phyloP scores from a whole-genome alignment of 2,329 filamentous ascomycete genomes.

The Allantophomopsis cytisporea region DNA sequence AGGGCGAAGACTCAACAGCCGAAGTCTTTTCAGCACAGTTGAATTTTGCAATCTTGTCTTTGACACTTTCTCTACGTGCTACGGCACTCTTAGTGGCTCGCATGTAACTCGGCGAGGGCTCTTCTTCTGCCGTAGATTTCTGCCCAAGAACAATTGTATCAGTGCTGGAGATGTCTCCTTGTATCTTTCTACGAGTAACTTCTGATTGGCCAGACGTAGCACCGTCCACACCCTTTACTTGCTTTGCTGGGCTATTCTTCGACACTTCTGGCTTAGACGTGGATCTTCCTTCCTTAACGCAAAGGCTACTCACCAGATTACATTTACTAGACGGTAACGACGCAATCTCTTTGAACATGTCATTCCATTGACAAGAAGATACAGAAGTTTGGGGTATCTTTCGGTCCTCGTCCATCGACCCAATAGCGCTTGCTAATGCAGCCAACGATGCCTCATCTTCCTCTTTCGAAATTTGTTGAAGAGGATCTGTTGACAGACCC shows the following conservation, averaged over 20 bases:
- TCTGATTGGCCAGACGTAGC: not conserved
- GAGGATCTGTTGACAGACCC: conserved; percentile 7
- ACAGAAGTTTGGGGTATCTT: not conserved
- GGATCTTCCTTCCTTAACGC: not conserved
- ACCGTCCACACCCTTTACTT: too few relatives aligned
- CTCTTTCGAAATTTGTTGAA: conserved; percentile 10
- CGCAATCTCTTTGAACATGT: not conserved
- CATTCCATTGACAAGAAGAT: not conserved
- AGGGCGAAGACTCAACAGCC: conserved; percentile 10
- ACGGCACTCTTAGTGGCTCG: too few relatives aligned
- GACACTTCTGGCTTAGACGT: not conserved
- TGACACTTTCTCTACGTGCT: conserved; percentile 1
- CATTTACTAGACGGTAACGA: too few relatives aligned
- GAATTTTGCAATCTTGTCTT: not conserved
- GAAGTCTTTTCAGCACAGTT: conserved; percentile 11
- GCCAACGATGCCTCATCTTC: conserved; percentile 14
- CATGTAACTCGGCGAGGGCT: too few relatives aligned
- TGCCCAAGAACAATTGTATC: not conserved
- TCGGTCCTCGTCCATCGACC: not conserved
- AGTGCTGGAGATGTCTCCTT: not conserved
- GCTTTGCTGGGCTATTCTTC: too few relatives aligned
- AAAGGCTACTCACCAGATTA: too few relatives aligned
- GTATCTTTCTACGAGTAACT: not conserved
- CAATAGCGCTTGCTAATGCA: conserved; percentile 9
- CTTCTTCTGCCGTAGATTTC: too few relatives aligned